phyloP scores from a whole-genome alignment of 352 stramenopile species.

The Hyaloperonospora brassicae region DNA sequence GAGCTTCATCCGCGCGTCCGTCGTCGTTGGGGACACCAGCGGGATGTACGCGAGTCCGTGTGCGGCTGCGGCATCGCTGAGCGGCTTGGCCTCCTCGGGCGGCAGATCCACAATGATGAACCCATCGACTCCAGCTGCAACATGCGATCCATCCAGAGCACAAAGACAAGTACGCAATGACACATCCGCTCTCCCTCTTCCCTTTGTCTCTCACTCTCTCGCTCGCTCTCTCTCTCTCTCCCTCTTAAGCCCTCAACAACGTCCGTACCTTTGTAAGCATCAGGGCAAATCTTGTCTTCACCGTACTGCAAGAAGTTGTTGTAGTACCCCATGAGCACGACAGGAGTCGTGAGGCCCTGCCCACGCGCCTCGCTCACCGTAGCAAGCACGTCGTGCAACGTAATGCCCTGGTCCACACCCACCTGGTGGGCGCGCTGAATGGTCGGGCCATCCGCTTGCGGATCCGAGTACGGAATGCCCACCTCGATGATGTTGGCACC shows the following conservation, averaged over 20 bases:
- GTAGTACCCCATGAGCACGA: conserved; percentile 99
- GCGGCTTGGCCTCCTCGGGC: conserved; percentile 88
- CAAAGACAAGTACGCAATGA: conserved; percentile 4
- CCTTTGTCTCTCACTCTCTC: not conserved
- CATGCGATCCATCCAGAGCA: not conserved
- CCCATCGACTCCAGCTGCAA: conserved; percentile 87
- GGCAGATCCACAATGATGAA: conserved; percentile 98
- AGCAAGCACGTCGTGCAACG: conserved; percentile 87
- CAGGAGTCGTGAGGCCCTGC: conserved; percentile 89
- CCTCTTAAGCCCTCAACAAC: not conserved
- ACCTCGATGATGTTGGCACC: conserved; percentile 95
- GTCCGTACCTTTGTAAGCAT: conserved; percentile 55
- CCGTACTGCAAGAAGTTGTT: conserved; percentile 98
- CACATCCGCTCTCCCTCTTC: not conserved
- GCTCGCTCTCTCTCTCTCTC: not conserved
- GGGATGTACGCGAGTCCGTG: conserved; percentile 93
- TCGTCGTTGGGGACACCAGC: conserved; percentile 95
- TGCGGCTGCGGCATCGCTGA: conserved; percentile 87
- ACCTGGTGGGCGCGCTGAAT: conserved; percentile 94
- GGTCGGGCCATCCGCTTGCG: conserved; percentile 95
- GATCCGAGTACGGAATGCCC: conserved; percentile 97
- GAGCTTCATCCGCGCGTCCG: conserved; percentile 88
- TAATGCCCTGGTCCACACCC: conserved; percentile 91
- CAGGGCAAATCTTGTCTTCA: conserved; percentile 84
- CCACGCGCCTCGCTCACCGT: conserved; percentile 88